Percentiles rank a stretch among this genome's conserved stretches.
Evolutionary conservation across 2,329 filamentous ascomycete species (phyloP).

Genomic region (Hypoxylon sp.): DNA sequence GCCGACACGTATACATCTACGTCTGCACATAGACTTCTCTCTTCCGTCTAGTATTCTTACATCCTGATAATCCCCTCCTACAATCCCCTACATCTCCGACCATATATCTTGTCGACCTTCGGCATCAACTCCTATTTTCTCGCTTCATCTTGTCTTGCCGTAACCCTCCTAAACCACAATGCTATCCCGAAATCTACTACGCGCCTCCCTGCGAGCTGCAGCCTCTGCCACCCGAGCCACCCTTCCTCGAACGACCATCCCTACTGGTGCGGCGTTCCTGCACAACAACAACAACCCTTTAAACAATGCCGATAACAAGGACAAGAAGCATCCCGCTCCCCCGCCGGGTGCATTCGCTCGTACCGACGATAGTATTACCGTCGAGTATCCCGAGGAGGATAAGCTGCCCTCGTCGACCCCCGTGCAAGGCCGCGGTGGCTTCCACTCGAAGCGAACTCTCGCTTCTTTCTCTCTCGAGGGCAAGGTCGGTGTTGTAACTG

Average conservation of each 20-base stretch:
- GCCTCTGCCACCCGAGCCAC: conserved; percentile 37
- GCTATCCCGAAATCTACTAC: conserved; percentile 39
- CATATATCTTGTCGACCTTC: background rate
- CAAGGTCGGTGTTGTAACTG: conserved; percentile 86
- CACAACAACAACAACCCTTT: conserved; percentile 47
- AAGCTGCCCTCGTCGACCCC: conserved; percentile 78
- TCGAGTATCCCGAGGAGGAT: conserved; percentile 81
- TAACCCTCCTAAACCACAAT: conserved; percentile 24
- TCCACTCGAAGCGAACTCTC: conserved; percentile 86
- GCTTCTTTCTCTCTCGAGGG: conserved; percentile 88
- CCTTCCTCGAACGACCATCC: conserved; percentile 37
- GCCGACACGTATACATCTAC: conserved; percentile 1
- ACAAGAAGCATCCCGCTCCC: conserved; percentile 45
- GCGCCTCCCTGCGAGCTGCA: conserved; percentile 35
- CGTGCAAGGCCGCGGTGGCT: conserved; percentile 80
- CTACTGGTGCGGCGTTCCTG: conserved; percentile 39
- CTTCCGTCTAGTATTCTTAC: background rate
- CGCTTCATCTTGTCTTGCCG: background rate
- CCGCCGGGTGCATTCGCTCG: conserved; percentile 76
- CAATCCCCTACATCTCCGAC: conserved; percentile 11
- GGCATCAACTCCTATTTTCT: background rate
- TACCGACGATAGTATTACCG: conserved; percentile 81
- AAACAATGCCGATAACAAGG: conserved; percentile 44
- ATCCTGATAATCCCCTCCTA: conserved; percentile 1
- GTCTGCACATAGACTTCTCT: background rate